A percentile compares a stretch with the other conserved stretches of the same genome.
These are phyloP conservation scores for Lindgomyces ingoldianus DNA, from an alignment of 495 filamentous ascomycete species.

Conservation along the genomic window DNA sequence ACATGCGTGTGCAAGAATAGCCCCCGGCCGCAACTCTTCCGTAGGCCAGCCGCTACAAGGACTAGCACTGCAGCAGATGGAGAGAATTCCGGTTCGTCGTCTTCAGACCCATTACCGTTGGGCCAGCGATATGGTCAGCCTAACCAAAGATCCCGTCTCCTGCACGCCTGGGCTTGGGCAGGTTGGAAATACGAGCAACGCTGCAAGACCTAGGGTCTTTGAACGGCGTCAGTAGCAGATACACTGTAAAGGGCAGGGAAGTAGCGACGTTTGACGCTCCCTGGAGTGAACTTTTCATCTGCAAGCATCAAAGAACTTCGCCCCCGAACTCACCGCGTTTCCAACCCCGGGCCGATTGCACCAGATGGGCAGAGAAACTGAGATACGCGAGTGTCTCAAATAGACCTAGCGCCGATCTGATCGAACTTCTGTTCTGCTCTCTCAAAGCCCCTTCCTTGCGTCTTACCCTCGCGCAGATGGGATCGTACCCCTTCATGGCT, in stretches of 20 bases:
- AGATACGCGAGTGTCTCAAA: constrained; percentile 2
- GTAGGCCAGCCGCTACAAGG: neutral
- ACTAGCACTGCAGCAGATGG: too few species aligned
- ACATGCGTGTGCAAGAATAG: neutral
- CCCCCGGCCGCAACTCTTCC: neutral
- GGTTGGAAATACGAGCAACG: neutral
- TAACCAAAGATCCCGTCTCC: neutral
- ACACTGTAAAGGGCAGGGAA: too few species aligned
- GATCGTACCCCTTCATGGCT: too few species aligned
- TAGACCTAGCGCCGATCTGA: neutral
- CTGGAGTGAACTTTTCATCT: neutral
- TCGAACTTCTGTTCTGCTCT: neutral
- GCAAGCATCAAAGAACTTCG: neutral
- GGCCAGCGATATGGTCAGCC: too few species aligned
- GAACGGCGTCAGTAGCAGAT: neutral
- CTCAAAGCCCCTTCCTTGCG: neutral
- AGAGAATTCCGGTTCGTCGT: neutral
- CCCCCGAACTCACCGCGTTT: neutral
- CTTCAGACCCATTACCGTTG: neutral
- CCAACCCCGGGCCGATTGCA: neutral
- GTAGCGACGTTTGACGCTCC: neutral
- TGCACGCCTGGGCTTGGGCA: neutral
- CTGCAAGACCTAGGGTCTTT: neutral
- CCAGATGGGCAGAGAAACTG: neutral
- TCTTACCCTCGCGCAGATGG: neutral